Base-by-base conservation (phyloP, 495 filamentous ascomycete genomes). In the Neurospora sp. region DNA sequence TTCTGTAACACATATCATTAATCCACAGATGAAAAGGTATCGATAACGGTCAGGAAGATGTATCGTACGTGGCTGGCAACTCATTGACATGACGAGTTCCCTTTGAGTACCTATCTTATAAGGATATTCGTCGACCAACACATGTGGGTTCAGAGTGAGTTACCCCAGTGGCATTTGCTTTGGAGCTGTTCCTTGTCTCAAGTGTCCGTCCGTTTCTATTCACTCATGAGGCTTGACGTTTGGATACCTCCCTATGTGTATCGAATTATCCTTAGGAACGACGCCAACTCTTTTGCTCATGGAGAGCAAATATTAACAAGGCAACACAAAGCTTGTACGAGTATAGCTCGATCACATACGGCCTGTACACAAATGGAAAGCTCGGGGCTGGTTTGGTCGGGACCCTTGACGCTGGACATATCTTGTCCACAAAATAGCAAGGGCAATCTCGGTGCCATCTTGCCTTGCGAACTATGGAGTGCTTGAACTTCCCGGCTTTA, bases 381-480 rank as follows among this genome's bases (percentile, higher is more conserved):
- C 11, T 54, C 46, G 2, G 5, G 46, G 46, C 10, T 6, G 20
- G 10, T 12, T 54, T 0, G 20, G 1, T 54, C 5, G 0, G 7
- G 20, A 6, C 20, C 20, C 11, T 14, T 27, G 20, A 6, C 9
- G 5, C 23, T 27, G 10, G 44, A 9, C n/a, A 11, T 27, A 27
- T 27, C 27, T 27, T 27, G 27, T 27, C 27, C 27, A 27, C 27
- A 27, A 1, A 27, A 27, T 2, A 27, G 27, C 27, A 27, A 94
- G 96, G 3, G 90, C 88, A 75, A 98, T 89, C 1, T 87, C 84
- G 0, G 83, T 81, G 70, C 84, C 88, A 35, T 88, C 88, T 16
- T 27, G 86, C 81, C 27, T 85, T 86, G 10, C 86, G 90, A 59
- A 98, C 95, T 69, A 91, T 89, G 9, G 88, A 82, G 77, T 93